These are phyloP conservation scores for Staphylotrichum tortipilum DNA, from an alignment of 495 filamentous ascomycete genomes.

Conservation along the genomic window DNA sequence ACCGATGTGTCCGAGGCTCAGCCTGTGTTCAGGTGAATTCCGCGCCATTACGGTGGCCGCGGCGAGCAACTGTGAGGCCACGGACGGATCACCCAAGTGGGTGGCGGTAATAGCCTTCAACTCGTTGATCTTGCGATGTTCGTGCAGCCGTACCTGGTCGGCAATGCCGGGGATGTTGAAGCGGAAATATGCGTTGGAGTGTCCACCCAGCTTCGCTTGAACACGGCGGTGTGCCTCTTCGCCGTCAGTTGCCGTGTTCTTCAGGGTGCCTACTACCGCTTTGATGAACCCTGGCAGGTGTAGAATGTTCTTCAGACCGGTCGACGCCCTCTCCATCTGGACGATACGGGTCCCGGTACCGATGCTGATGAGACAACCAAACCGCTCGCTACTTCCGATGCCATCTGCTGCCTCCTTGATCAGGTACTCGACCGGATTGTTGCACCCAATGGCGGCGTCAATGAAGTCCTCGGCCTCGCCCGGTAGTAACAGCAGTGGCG, in stretches of 20 bases:
- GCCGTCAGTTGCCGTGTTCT: constrained; percentile 7
- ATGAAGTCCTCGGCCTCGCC: constrained; percentile 8
- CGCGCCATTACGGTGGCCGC: background rate
- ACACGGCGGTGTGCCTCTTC: constrained; percentile 1
- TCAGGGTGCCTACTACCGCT: constrained; percentile 3
- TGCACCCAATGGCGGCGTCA: constrained; percentile 23
- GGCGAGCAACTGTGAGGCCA: background rate
- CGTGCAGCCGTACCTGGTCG: constrained; percentile 50
- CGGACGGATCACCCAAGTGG: constrained; percentile 2
- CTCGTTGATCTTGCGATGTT: constrained; percentile 9
- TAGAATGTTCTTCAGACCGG: background rate
- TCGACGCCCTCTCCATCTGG: background rate
- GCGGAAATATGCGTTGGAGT: constrained; percentile 11
- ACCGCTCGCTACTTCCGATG: background rate
- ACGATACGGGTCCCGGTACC: constrained; percentile 10
- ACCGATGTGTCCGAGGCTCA: constrained; percentile 7
- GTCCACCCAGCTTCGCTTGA: background rate
- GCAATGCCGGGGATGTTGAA: constrained; percentile 53
- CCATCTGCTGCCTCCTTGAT: constrained; percentile 11
- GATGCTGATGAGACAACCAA: constrained; percentile 15
- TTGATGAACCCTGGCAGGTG: background rate
- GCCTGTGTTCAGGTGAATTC: background rate
- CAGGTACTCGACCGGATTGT: constrained; percentile 18
- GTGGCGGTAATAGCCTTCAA: constrained; percentile 6
- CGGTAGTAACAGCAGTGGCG: constrained; percentile 1